Base-by-base conservation (phyloP, 2,329 filamentous ascomycete genomes). In the Fusarium nematophilum region DNA sequence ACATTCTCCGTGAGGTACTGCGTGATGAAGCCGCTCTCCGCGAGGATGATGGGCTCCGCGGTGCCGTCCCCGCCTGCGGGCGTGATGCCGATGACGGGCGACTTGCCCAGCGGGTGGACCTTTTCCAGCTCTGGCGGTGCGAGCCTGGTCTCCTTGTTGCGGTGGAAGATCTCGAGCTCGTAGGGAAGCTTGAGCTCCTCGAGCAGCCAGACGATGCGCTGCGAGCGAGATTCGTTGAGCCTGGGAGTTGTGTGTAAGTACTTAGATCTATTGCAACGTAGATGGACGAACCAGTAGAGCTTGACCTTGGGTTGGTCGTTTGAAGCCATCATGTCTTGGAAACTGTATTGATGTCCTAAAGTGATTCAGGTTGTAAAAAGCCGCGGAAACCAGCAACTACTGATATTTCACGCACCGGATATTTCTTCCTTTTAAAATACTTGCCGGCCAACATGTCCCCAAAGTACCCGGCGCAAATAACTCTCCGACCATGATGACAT, bases 81-180 rank as follows among this genome's bases (percentile, higher is more conserved):
- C n/a, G 75, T 78, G 66, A 97, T 80, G 8, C 84, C 85, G 62
- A 98, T 78, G 34, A 94, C 78, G 1, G 94, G 94, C 2, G 92
- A 93, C 74, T 97, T 97, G 59, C 94, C 94, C 4, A 97, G 82
- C 0, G 92, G 90, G 70, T 97, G 92, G 30, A 96, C 77, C 61
- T 91, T 82, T 70, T 90, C 88, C 38, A 97, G 83, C 68, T 91
- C 89, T 0, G 86, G 79, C 4, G 92, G 91, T 1, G 93, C 93
- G n/a, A 91, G 80, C 67, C 80, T 83, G 50, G 89, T 84, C 53
- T 79, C 70, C 50, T 76, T 78, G 61, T 81, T 72, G 47, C 93
- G 89, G 74, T 91, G 92, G 82, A 90, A 95, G 48, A 90, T 83
- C 70, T 94, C 86, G 53, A 97, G 78, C 59, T 93, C 86, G 76